These are phyloP conservation scores for Borovskyia barvae DNA, from an alignment of 208 protist genomes.

Conservation along the genomic window DNA sequence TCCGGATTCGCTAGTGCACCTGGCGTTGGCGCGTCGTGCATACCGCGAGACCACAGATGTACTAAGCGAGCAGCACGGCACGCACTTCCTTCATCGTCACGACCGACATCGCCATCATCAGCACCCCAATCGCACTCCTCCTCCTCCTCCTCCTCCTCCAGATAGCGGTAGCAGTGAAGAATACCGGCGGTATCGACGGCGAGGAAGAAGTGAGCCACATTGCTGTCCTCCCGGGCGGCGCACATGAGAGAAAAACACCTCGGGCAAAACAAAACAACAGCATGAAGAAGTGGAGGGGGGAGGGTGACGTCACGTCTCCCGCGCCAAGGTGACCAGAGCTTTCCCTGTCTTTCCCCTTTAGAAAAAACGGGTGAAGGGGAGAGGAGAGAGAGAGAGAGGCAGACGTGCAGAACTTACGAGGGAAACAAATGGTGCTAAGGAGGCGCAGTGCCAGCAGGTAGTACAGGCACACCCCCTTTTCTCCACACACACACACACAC, in stretches of 20 bases:
- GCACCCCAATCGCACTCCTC: background rate
- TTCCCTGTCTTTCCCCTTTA: background rate
- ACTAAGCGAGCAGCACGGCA: background rate
- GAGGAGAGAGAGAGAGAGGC: too few species aligned
- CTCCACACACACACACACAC: too few species aligned
- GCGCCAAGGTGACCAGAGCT: too few species aligned
- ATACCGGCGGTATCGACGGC: slow-evolving; percentile 12
- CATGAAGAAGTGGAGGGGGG: too few species aligned
- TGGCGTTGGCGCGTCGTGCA: background rate
- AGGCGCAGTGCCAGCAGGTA: too few species aligned
- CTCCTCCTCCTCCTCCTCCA: background rate
- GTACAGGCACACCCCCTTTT: too few species aligned
- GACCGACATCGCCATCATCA: background rate
- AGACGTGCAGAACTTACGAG: too few species aligned
- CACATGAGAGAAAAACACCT: background rate
- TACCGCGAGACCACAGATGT: slow-evolving; percentile 7
- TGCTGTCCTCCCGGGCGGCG: background rate
- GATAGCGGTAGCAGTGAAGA: slow-evolving; percentile 21
- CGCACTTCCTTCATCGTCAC: background rate
- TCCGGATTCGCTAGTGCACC: background rate
- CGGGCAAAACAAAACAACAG: too few species aligned
- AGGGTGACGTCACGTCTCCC: too few species aligned
- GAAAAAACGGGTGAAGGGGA: too few species aligned
- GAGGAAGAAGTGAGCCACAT: slow-evolving; percentile 4
- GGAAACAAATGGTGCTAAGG: too few species aligned